These are phyloP conservation scores for Talaromyces piceae DNA, from an alignment of 2,329 filamentous ascomycete species.

Conservation along the genomic window DNA sequence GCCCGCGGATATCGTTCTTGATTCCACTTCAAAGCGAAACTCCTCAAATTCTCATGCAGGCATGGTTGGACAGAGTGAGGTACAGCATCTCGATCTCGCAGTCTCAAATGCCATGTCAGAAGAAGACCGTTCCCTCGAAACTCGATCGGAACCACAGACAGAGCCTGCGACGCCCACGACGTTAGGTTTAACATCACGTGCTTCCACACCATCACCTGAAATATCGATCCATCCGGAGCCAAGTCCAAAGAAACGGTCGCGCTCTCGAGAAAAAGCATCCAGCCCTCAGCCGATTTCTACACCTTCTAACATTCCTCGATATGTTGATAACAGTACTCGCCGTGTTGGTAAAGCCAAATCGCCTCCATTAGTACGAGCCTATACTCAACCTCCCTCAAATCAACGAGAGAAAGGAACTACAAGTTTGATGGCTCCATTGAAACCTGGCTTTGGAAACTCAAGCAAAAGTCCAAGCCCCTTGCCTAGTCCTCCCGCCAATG, in stretches of 20 bases:
- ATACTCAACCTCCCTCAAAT: slow-evolving; percentile 43
- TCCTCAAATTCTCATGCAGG: slow-evolving; percentile 16
- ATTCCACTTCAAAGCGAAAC: slow-evolving; percentile 14
- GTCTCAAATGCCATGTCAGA: slow-evolving; percentile 29
- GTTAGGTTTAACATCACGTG: slow-evolving; percentile 5
- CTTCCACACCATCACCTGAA: slow-evolving; percentile 14
- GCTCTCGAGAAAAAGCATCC: slow-evolving; percentile 7
- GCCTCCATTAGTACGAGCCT: slow-evolving; percentile 44
- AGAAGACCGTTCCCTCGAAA: slow-evolving; percentile 15
- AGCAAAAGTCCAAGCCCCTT: slow-evolving; percentile 15
- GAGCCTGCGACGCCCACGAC: slow-evolving; percentile 9
- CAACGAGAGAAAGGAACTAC: slow-evolving; percentile 22
- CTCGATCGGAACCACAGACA: no score
- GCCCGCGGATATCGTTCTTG: slow-evolving; percentile 12
- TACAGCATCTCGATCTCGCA: slow-evolving; percentile 56
- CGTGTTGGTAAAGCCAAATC: slow-evolving; percentile 32
- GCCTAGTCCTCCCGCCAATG: slow-evolving; percentile 20
- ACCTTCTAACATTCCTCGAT: slow-evolving; percentile 35
- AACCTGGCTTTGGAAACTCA: slow-evolving; percentile 16
- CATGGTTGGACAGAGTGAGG: slow-evolving; percentile 40
- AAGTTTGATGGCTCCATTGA: slow-evolving; percentile 17
- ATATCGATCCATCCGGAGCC: slow-evolving; percentile 6
- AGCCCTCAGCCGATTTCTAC: slow-evolving; percentile 20
- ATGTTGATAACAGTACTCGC: slow-evolving; percentile 28
- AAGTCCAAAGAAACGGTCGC: slow-evolving; percentile 12